Percentiles rank a stretch among this genome's conserved stretches.
Evolutionary conservation across 176 grass and related monocot species (phyloP).

Genomic region (Guadua angustifolia): DNA sequence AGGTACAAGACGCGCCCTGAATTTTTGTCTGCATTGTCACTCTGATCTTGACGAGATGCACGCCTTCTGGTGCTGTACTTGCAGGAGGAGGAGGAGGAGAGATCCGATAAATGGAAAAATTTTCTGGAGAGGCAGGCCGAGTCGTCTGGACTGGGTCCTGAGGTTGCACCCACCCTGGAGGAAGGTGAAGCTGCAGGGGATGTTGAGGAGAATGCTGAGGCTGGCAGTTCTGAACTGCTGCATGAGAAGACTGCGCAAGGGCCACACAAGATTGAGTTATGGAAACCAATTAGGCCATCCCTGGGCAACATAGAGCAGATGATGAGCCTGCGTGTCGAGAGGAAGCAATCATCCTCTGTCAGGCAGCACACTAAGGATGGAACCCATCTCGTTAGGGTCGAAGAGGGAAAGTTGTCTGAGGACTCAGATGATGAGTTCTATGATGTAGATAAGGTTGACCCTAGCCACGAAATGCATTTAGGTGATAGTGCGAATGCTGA

Average conservation of each 20-base stretch:
- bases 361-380: slow-evolving; percentile 30
- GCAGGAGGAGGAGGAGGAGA: slow-evolving; percentile 99
- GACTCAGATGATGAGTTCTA: slow-evolving; percentile 97
- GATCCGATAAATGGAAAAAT: slow-evolving; percentile 92
- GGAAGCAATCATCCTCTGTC: slow-evolving; percentile 52
- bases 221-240: slow-evolving; percentile 28
- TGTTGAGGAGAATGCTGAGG: slow-evolving; percentile 24
- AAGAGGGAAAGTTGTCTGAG: slow-evolving; percentile 65
- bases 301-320: slow-evolving; percentile 73
- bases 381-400: slow-evolving; percentile 47
- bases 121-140: slow-evolving; percentile 75
- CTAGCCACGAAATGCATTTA: slow-evolving; percentile 70
- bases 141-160: slow-evolving; percentile 37
- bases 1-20: slow-evolving; percentile 42
- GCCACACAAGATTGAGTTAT: slow-evolving; percentile 57
- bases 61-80: slow-evolving; percentile 23
- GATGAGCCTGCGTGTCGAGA: slow-evolving; percentile 71
- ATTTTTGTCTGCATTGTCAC: slow-evolving; percentile 29
- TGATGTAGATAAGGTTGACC: slow-evolving; percentile 79
- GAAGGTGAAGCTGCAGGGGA: slow-evolving; percentile 2
- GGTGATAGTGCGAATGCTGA: slow-evolving; percentile 54
- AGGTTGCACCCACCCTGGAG: slow-evolving; percentile 25
- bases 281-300: slow-evolving; percentile 74
- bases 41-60: slow-evolving; percentile 21
- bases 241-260: slow-evolving; percentile 16